Percentiles rank a stretch among this genome's conserved stretches.
Conservation (phyloP, 2,329 filamentous ascomycete genomes). For the Phyllosticta citribraziliensis region DNA sequence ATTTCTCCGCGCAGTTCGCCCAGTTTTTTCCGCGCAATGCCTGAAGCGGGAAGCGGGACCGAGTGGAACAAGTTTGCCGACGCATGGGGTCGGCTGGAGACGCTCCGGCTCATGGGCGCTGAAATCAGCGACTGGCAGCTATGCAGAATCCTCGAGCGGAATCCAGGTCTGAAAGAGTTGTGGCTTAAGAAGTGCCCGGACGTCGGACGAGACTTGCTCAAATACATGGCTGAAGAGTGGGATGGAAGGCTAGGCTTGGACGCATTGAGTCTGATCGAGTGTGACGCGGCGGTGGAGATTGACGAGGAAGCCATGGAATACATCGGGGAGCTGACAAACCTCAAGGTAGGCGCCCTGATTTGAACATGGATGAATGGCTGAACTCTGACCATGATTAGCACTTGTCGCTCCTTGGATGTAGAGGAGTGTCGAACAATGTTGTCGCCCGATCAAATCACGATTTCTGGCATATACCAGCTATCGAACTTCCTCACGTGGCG, state of each 20-base stretch:
- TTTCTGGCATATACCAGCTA: constrained; percentile 19
- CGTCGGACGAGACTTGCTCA: constrained; percentile 16
- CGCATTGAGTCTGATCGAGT: constrained; percentile 16
- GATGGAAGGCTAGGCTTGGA: constrained; percentile 13
- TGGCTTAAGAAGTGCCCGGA: constrained; percentile 17
- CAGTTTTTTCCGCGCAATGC: constrained; percentile 14
- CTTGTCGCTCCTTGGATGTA: constrained; percentile 20
- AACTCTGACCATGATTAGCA: constrained; percentile 14
- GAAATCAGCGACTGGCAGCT: constrained; percentile 16
- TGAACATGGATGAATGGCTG: background rate
- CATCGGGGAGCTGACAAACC: constrained; percentile 13
- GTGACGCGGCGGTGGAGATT: constrained; percentile 15
- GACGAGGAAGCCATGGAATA: constrained; percentile 14
- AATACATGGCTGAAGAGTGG: constrained; percentile 16
- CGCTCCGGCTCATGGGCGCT: constrained; percentile 17
- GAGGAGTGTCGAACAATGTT: constrained; percentile 15
- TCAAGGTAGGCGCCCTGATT: constrained; percentile 16
- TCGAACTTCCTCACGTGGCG: constrained; percentile 11
- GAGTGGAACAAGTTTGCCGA: constrained; percentile 10
- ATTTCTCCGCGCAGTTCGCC: constrained; percentile 9
- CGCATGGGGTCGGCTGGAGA: constrained; percentile 12
- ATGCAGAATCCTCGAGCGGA: constrained; percentile 14
- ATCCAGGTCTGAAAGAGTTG: constrained; percentile 15
- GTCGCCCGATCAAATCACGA: constrained; percentile 18
- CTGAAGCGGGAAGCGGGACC: constrained; percentile 5